Evolutionary conservation across 169 alveolate genomes (phyloP).

Genomic region (Amoebophrya sp.): DNA sequence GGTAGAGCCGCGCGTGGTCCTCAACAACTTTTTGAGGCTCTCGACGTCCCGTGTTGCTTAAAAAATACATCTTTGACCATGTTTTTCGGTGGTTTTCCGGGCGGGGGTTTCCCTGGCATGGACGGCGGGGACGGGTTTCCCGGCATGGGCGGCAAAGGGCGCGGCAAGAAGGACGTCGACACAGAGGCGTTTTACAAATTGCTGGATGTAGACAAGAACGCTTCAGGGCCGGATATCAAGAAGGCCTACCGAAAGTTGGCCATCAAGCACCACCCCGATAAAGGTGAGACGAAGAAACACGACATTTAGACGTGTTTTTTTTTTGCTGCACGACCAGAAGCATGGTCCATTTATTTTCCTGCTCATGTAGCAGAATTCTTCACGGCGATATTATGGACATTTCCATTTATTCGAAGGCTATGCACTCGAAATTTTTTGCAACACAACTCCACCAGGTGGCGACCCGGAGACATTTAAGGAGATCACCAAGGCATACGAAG

Average conservation of each 20-base stretch:
- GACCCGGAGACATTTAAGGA: constrained; percentile 74
- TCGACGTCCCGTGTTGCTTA: too few species aligned
- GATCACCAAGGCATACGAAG: constrained; percentile 83
- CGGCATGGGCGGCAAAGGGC: not conserved
- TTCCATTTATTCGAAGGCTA: too few species aligned
- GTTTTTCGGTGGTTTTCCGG: constrained; percentile 15
- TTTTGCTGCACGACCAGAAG: too few species aligned
- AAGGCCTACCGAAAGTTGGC: constrained; percentile 76
- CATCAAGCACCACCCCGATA: constrained; percentile 76
- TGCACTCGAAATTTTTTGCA: too few species aligned
- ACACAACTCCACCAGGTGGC: constrained; percentile 53
- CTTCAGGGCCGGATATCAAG: constrained; percentile 63
- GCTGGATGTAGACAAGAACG: constrained; percentile 53
- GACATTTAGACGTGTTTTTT: too few species aligned
- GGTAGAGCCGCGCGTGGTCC: too few species aligned
- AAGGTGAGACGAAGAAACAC: too few species aligned
- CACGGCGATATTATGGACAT: too few species aligned
- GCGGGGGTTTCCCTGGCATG: not conserved
- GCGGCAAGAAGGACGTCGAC: constrained; percentile 9
- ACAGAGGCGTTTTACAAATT: constrained; percentile 43
- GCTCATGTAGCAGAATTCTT: too few species aligned
- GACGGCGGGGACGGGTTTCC: not conserved
- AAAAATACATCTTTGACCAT: too few species aligned
- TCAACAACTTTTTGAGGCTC: too few species aligned
- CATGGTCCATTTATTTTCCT: too few species aligned